A percentile compares a stretch with the other conserved stretches of the same genome.
Conservation (phyloP, 495 filamentous ascomycete species). For the Hyaloscypha bicolor region DNA sequence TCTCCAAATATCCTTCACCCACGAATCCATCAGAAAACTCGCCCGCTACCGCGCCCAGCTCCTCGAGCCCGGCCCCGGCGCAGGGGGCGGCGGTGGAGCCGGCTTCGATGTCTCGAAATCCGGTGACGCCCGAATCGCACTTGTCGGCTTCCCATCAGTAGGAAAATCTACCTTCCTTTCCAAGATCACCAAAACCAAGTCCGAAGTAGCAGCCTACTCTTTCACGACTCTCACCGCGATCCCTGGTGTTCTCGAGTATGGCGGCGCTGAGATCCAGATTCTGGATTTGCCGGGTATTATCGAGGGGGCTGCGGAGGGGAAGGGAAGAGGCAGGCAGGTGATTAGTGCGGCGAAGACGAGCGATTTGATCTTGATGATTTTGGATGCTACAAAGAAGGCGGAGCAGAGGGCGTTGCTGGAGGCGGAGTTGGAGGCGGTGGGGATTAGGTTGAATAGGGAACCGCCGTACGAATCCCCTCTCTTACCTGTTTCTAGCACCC, state of each 20-base stretch:
- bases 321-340: constrained; percentile 93
- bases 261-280: constrained; percentile 97
- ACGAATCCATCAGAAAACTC: constrained; percentile 70
- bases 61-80: constrained; percentile 84
- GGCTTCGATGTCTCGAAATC: constrained; percentile 98
- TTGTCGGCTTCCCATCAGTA: constrained; percentile 97
- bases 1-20: constrained; percentile 23
- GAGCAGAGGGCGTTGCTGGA: constrained; percentile 92
- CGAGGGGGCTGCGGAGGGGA: constrained; percentile 94
- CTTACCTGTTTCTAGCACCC: not conserved
- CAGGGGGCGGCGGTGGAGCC: constrained; percentile 69
- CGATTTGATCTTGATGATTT: constrained; percentile 94
- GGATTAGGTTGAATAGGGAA: constrained; percentile 89
- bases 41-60: constrained; percentile 93
- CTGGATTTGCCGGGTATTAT: constrained; percentile 99
- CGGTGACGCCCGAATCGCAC: constrained; percentile 94
- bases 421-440: constrained; percentile 92
- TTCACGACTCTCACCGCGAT: constrained; percentile 99
- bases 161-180: constrained; percentile 99
- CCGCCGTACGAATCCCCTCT: constrained; percentile 67
- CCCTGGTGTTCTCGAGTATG: constrained; percentile 96
- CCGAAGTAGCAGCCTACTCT: constrained; percentile 92
- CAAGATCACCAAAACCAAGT: constrained; percentile 98
- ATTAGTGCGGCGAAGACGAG: constrained; percentile 99
- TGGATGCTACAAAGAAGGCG: constrained; percentile 95